Evolutionary conservation across 2,329 filamentous ascomycete genomes (phyloP), one percentile per base, ranked within the genome.

Genomic region (Metarhizium anisopliae): DNA sequence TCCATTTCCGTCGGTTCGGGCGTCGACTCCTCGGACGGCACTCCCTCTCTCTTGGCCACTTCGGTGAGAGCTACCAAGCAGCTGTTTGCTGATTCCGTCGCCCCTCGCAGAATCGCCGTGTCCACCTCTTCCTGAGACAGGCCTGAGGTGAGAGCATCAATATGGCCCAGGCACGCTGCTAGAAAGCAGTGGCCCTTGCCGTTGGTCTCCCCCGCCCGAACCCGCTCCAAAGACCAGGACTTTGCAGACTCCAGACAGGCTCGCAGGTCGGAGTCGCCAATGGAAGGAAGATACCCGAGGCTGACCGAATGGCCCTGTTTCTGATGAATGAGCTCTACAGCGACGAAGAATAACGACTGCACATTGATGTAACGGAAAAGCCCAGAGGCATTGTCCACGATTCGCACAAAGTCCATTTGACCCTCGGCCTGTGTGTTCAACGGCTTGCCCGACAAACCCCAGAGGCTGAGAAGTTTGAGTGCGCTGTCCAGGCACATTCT

Each of bases 401-500:
- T 66, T 1, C 74, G 66, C 3, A 64, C 51, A 2, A 65, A 62
- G 6, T 67, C 65, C 4, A 56, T 49, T 3, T 58, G 56, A 4
- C 61, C 60, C 3, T 59, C 58, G 5, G 55, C 59, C 0, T 54
- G 58, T 2, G 51, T 58, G 3, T 55, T 55, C 20, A 59, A 58
- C 2, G 58, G 51, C 16, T 54, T 61, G 16, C 57, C 60, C 2
- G 65, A 63, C 14, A 72, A 61, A 3, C 62, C 61, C 57, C 65
- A 68, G 10, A 72, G 66, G 51, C 68, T 65, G 1, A 66, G 61
- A 7, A 72, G 61, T 55, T 71, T 72, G 51, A 73, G 62, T 0
- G 69, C 70, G 10, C 68, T 70, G 60, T 79, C 76, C 10, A 78
- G 68, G 47, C 71, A 72, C 52, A 79, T 73, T 57, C 80, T 79